Conservation (phyloP, 805 yeast species). For the Candida krabiensis region DNA sequence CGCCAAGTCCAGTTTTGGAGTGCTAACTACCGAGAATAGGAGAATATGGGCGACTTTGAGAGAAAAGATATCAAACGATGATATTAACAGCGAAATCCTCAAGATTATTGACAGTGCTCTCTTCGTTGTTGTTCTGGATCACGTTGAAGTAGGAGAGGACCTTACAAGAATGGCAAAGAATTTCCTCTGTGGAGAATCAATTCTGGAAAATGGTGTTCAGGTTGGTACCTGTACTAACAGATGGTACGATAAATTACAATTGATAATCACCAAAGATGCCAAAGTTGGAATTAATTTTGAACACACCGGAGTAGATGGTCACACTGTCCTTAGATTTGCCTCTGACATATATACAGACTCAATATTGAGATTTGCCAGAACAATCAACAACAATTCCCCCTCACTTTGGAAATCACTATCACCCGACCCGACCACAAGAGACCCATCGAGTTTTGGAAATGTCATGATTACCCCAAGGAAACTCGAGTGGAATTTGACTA, state of each 20-base stretch:
- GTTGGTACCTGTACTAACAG: conserved; percentile 92
- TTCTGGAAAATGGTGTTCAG: conserved; percentile 80
- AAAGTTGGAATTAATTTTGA: conserved; percentile 93
- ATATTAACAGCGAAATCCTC: conserved; percentile 66
- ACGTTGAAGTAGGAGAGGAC: conserved; percentile 60
- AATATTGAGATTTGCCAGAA: conserved; percentile 78
- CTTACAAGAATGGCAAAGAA: conserved; percentile 71
- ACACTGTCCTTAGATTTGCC: conserved; percentile 84
- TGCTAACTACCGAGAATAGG: conserved; percentile 86
- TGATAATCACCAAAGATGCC: conserved; percentile 84
- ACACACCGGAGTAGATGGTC: conserved; percentile 95
- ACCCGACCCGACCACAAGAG: conserved; percentile 46
- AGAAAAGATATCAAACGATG: conserved; percentile 43
- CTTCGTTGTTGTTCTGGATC: conserved; percentile 82
- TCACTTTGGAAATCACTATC: conserved; percentile 62
- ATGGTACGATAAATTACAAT: conserved; percentile 88
- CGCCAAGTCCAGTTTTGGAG: conserved; percentile 81
- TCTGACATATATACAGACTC: conserved; percentile 91
- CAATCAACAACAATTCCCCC: conserved; percentile 75
- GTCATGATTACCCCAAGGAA: conserved; percentile 76
- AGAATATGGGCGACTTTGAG: conserved; percentile 83
- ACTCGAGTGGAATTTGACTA: conserved; percentile 83
- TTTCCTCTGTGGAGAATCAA: conserved; percentile 84
- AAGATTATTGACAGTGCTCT: conserved; percentile 77
- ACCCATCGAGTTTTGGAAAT: conserved; percentile 42